A percentile compares a stretch with the other conserved stretches of the same genome.
Conservation (phyloP, 192 early-diverging fungal species). For the Linnemannia exigua region DNA sequence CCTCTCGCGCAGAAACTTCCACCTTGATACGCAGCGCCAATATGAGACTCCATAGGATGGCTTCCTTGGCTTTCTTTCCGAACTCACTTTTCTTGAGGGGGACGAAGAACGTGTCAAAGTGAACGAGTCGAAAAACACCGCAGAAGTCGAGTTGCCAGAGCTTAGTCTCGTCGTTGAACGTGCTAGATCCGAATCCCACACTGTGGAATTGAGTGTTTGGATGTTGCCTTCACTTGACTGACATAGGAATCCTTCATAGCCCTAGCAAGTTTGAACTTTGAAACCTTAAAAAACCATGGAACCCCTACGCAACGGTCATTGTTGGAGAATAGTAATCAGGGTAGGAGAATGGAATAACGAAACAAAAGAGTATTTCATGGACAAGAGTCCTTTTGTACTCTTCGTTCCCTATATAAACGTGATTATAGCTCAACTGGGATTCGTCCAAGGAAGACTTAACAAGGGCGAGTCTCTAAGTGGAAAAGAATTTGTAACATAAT, state of each 20-base stretch:
- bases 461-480: no score
- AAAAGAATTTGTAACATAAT: no score
- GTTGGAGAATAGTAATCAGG: no score
- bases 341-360: no score
- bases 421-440: no score
- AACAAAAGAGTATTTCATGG: no score
- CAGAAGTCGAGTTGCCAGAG: conserved; percentile 13
- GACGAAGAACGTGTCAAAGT: conserved; percentile 12
- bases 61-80: background rate
- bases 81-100: conserved; percentile 8
- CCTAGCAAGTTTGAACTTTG: conserved; percentile 26
- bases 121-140: conserved; percentile 18
- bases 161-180: conserved; percentile 18
- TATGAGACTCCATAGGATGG: background rate
- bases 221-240: conserved; percentile 6
- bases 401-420: no score
- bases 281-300: no score
- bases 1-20: background rate
- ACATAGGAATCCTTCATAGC: conserved; percentile 14
- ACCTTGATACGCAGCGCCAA: conserved; percentile 6
- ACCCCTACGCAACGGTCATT: no score
- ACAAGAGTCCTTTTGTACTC: no score
- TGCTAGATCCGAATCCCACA: conserved; percentile 9
- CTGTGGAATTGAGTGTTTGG: conserved; percentile 1
- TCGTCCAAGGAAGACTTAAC: no score